A percentile compares a stretch with the other conserved stretches of the same genome.
Conservation (phyloP, 2,329 filamentous ascomycete genomes). For the Sclerotinia trifoliorum region DNA sequence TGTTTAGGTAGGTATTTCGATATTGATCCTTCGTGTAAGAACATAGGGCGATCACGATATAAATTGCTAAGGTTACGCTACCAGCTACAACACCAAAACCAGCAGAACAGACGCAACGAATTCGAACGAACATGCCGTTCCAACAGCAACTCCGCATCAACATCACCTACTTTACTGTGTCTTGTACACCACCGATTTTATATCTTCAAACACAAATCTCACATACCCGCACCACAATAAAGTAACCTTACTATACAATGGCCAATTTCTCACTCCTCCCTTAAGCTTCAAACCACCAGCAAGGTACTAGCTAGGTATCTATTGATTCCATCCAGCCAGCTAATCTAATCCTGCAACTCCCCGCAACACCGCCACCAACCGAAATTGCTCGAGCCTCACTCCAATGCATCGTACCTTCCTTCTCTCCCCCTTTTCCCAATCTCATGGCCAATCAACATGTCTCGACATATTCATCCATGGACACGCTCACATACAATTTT, state of each 20-base stretch:
- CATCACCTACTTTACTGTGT: no score
- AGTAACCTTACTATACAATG: no score
- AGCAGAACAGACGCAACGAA: neutral
- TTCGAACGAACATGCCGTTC: neutral
- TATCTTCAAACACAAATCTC: neutral
- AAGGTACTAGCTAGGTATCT: no score
- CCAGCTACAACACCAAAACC: neutral
- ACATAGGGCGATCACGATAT: no score
- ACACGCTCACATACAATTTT: neutral
- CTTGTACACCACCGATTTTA: neutral
- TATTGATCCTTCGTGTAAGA: neutral
- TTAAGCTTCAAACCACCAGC: neutral
- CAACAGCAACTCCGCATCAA: neutral
- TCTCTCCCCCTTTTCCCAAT: neutral
- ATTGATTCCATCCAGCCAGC: neutral
- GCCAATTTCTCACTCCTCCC: neutral
- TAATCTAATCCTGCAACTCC: neutral
- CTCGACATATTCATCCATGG: neutral
- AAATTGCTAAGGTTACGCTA: neutral
- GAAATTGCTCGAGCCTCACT: slow-evolving; percentile 16
- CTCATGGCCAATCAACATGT: neutral
- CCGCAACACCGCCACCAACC: neutral
- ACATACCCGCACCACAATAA: neutral
- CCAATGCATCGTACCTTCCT: neutral
- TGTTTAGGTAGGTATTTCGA: no score